phyloP scores from a whole-genome alignment of 345 rosid genomes.

The Populus alba region DNA sequence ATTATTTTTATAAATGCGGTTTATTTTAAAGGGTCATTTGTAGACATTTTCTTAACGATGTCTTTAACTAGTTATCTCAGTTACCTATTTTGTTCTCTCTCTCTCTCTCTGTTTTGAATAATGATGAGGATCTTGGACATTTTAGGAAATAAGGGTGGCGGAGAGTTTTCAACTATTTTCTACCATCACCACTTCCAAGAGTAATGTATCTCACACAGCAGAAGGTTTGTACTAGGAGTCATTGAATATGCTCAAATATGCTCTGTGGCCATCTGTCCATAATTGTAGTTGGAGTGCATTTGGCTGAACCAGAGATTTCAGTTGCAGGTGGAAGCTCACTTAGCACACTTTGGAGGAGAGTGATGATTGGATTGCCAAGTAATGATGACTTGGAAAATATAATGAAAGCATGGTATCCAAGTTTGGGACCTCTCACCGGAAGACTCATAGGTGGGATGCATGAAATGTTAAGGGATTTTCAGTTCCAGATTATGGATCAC shows the following conservation, averaged over 20 bases:
- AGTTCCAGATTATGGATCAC: slow-evolving; percentile 8
- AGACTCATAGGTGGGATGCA: slow-evolving; percentile 66
- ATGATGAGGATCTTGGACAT: slow-evolving; percentile 9
- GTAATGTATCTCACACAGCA: slow-evolving; percentile 35
- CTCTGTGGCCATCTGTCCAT: not conserved
- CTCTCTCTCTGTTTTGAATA: not conserved
- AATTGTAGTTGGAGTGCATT: not conserved
- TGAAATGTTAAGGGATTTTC: slow-evolving; percentile 7
- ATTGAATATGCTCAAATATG: too few species aligned
- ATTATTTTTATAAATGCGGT: too few species aligned
- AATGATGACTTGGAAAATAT: slow-evolving; percentile 57
- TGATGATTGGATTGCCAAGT: slow-evolving; percentile 67
- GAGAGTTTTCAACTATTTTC: slow-evolving; percentile 86
- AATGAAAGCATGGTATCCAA: slow-evolving; percentile 62
- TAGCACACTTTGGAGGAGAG: slow-evolving; percentile 79
- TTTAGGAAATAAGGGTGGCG: slow-evolving; percentile 76
- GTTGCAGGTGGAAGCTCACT: slow-evolving; percentile 59
- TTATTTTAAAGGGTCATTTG: too few species aligned
- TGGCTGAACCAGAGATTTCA: not conserved
- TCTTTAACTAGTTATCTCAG: not conserved
- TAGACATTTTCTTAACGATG: not conserved
- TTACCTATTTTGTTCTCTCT: not conserved
- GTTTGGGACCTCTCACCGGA: slow-evolving; percentile 53
- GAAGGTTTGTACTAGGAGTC: slow-evolving; percentile 45
- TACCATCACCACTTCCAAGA: slow-evolving; percentile 66